Base-by-base conservation (phyloP, 345 rosid genomes). In the Salix exigua region DNA sequence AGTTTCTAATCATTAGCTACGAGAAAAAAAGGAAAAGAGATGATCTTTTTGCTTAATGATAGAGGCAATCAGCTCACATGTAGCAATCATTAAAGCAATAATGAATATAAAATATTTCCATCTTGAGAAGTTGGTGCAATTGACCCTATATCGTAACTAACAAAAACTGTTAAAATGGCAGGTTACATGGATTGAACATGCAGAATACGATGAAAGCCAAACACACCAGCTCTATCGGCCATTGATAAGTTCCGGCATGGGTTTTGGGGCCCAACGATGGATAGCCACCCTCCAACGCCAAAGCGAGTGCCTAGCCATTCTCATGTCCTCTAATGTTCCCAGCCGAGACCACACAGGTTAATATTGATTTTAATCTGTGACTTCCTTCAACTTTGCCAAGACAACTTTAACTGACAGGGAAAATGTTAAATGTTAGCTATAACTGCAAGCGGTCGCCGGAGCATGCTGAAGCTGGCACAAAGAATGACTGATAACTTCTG, bases 131-230 rank as follows among this genome's bases (percentile, higher is more conserved):
- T 58, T n/a, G 62, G 26, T 58, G 28, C 62, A 58, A 58, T 58
- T 7, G 0, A 18, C 19, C 72, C 19, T 33, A 5, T 33, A 0
- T 33, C 58, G 35, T 18, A 2, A 35, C 37, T 11, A 31, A 16
- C 25, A 58, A 21, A 48, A 58, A 72, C 26, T 9, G 50, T 66
- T 28, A 17, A 21, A n/a, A 23, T 79, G 81, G 81, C 80, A 96
- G 99, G 98, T 96, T 58, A 94, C 96, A 8, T 96, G 99, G 99
- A 92, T 94, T n/a, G 99, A 96, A 76, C 96, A 92, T 79, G 89
- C 93, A 17, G 98, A 96, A 61, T 96, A 92, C 55, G 99, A 94
- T 0, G 97, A 91, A 75, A 87, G 82, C 69, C 90, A 75, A 66
- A 83, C 87, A 26, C 97, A 94, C 77, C 95, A 88, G 14, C 91